Evolutionary conservation across 2,329 filamentous ascomycete species (phyloP), one percentile per base, ranked within the genome.

Genomic region (Ophidiomyces ophidiicola): DNA sequence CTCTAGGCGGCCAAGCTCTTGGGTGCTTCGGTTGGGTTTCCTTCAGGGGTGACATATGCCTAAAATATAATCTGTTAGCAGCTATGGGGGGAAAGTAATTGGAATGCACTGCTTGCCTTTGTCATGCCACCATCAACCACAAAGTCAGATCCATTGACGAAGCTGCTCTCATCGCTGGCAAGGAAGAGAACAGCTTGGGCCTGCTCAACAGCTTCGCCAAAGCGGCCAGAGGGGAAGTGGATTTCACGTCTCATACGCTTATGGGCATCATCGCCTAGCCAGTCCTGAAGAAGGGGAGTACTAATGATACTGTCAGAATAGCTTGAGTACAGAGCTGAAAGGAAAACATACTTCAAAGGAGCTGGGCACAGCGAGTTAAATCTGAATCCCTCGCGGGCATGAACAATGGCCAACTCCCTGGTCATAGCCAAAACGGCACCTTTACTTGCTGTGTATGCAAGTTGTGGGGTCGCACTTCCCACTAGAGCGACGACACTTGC

Each of bases 81-180:
- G 12, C 6, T 18, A 36, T 7, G 15, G 10, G 12, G 10, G 11
- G 15, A 36, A 18, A 41, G 19, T 26, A 34, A 14, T n/a, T 12
- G 14, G 18, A 21, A 17, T 2, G 20, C 8, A 20, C 12, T 14
- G 12, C 38, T 20, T 53, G 67, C 72, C 71, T 82, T 94, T 53
- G 78, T 88, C 83, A 98, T 84, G 44, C 88, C 88, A 43, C 90
- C 90, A 54, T 98, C 90, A 18, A 96, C 86, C 3, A 93, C 80
- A 65, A 96, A 93, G 58, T 96, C 90, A 43, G 76, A 80, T 7
- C 82, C 86, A 48, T 90, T 93, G 54, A 93, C 82, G 53, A 92
- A 93, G 67, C 81, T 84, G 54, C 80, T 78, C 68, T 93, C 85
- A 50, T 93, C 85, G 48, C 79, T 86, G 6, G 85, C 85, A 44